A percentile compares a stretch with the other conserved stretches of the same genome.
phyloP scores from a whole-genome alignment of 2,329 filamentous ascomycete species.

The Botrytis paeoniae region DNA sequence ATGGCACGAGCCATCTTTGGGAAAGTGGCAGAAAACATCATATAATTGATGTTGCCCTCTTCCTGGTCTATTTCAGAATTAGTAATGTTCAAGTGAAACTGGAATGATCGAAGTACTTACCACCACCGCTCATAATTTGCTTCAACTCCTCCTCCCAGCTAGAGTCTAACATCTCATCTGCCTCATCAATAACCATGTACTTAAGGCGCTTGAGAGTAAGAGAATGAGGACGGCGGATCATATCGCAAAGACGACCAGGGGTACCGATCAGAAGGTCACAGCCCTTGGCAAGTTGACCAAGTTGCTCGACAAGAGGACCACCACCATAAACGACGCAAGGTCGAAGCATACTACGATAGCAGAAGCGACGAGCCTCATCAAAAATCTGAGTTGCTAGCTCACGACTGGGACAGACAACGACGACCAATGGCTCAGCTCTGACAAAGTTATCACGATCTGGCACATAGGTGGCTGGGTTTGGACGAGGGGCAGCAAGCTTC shows the following conservation, averaged over 20 bases:
- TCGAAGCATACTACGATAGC: conserved; percentile 91
- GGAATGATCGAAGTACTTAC: conserved; percentile 50
- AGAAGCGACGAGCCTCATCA: conserved; percentile 87
- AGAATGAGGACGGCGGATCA: conserved; percentile 68
- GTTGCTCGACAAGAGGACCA: conserved; percentile 66
- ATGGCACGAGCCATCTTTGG: conserved; percentile 74
- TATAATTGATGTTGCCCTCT: conserved; percentile 63
- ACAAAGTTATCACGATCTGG: conserved; percentile 47
- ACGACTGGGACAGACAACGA: conserved; percentile 81
- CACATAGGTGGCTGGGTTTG: conserved; percentile 58
- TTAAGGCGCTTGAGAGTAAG: conserved; percentile 74
- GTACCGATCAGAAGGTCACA: conserved; percentile 89
- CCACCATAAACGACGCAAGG: conserved; percentile 90
- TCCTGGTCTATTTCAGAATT: conserved; percentile 61
- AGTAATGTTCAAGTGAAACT: conserved; percentile 18
- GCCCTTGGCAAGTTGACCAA: conserved; percentile 71
- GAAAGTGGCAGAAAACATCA: conserved; percentile 96
- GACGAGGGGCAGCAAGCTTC: conserved; percentile 76
- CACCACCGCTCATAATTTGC: conserved; percentile 75
- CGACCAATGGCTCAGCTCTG: conserved; percentile 80
- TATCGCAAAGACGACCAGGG: conserved; percentile 80
- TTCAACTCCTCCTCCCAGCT: conserved; percentile 78
- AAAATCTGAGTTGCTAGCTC: conserved; percentile 95
- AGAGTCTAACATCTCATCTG: conserved; percentile 81
- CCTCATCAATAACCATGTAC: conserved; percentile 86